Evolutionary conservation across 805 yeast species (phyloP), one percentile per base, ranked within the genome.

Genomic region (Zygoascus flipseniorum): DNA sequence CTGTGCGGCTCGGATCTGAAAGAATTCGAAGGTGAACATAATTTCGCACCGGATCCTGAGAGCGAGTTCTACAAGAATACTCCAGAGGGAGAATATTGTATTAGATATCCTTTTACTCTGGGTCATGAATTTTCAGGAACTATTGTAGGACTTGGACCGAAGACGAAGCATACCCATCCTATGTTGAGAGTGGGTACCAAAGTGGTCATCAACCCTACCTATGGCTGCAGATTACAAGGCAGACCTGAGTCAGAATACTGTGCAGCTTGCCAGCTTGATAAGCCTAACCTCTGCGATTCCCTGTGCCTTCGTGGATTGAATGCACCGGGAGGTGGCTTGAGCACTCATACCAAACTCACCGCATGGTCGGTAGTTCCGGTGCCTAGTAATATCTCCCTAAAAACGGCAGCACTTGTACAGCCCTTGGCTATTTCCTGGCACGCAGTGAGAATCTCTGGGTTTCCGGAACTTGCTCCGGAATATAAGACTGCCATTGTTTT

Each of bases 1-100:
- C 80, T 81, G 44, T 82, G 86, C 60, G 86, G 86, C 28, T 73
- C 82, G 1, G 85, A 81, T 62, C 66, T 81, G 42, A 83, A 80
- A 58, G 81, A 83, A 63, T 81, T 72, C 58, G 58, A 69, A 28
- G 80, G 76, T 28, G 84, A 83, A 0, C 85, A 87, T 9, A 78
- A 79, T 52, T 80, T 82, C 62, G 75, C 73, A 4, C 65, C 69
- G 53, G 69, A 65, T 41, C 52, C 53, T 14, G 74, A 74, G 26
- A 50, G 60, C 48, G 59, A 59, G 62, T 70, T 69, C 5, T 61
- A 72, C 13, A 20, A 8, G 20, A 39, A 48, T 14, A 10, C 51
- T 16, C 20, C 28, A 1, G 71, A 76, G 52, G 69, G 67, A 41
- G 63, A 78, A 16, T 73, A 77, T 1, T 74, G 74, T 8, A 62